A percentile compares a stretch with the other conserved stretches of the same genome.
Evolutionary conservation across 208 protist genomes (phyloP).

Genomic region (Wallacemonas sp.): DNA sequence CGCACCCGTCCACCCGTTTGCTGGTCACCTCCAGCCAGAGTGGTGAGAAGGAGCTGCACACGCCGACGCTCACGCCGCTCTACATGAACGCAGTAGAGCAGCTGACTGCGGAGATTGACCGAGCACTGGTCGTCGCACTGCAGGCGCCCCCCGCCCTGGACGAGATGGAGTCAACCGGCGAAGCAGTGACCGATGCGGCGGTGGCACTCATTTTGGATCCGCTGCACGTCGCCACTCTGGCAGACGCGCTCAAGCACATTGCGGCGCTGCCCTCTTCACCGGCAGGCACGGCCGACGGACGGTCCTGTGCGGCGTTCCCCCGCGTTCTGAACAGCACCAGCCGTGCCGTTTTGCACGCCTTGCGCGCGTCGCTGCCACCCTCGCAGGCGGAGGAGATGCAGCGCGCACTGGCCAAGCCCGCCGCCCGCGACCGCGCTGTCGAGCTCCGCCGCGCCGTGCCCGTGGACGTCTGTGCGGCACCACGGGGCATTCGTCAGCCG

Average conservation of each 20-base stretch:
- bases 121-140: too few relatives aligned
- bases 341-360: not conserved
- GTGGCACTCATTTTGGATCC: constrained; percentile 21
- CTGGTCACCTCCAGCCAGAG: not conserved
- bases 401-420: not conserved
- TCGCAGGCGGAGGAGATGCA: not conserved
- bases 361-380: not conserved
- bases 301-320: too few relatives aligned
- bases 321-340: not conserved
- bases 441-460: constrained; percentile 17
- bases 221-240: constrained; percentile 15
- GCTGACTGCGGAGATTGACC: too few relatives aligned
- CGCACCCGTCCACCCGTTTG: constrained; percentile 25
- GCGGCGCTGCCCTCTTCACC: not conserved
- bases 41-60: too few relatives aligned
- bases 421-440: too few relatives aligned
- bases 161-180: not conserved
- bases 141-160: too few relatives aligned
- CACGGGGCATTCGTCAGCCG: constrained; percentile 39
- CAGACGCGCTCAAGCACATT: not conserved
- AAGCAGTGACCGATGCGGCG: not conserved
- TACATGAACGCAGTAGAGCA: too few relatives aligned
- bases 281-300: too few relatives aligned
- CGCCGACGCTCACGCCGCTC: too few relatives aligned
- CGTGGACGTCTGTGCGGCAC: constrained; percentile 39